Base-by-base conservation (phyloP, 257 asterid genomes). In the Solanum lignicaule region DNA sequence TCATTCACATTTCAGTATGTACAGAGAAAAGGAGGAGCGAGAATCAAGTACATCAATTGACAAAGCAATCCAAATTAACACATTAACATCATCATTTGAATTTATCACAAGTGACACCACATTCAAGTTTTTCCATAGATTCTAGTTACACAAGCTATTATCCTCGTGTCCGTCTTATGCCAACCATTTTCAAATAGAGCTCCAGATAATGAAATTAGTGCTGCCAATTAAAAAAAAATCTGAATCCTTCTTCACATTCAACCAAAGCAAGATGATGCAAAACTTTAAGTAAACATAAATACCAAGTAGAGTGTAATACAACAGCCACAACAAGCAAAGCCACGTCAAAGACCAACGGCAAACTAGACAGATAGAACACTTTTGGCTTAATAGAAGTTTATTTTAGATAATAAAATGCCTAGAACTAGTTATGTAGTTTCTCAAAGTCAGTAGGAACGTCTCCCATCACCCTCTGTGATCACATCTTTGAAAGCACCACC, bases 401-500 rank as follows among this genome's bases (percentile, higher is more conserved):
- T 79, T 79, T 79, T 65, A 60, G 76, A 60, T 27, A 32, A 62
- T 84, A 84, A 35, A 84, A 84, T 33, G 62, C 39, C 87, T 65
- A 84, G 38, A 84, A 65, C 87, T 84, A 84, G 87, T 74, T 84
- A 13, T 14, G 35, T 6, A 33, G 29, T 55, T 18, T 62, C 87
- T 86, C 36, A 32, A 20, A 79, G 38, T 41, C 65, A 79, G 27
- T 86, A 72, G 62, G 88, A 86, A 76, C 43, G 4, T 72, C 88
- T 86, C 33, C 88, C 88, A 13, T 86, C 88, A 27, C 88, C 88
- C 31, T 86, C 88, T 7, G 88, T 86, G 31, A 86, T 86, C 82
- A 86, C 84, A 72, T 86, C 88, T 55, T 86, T 86, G 83, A 86
- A 86, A 18, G 83, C 68, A 2, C 88, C 88, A 0, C 88, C 88